phyloP scores from a whole-genome alignment of 2,329 filamentous ascomycete species.

The Gnomoniopsis smithogilvyi region DNA sequence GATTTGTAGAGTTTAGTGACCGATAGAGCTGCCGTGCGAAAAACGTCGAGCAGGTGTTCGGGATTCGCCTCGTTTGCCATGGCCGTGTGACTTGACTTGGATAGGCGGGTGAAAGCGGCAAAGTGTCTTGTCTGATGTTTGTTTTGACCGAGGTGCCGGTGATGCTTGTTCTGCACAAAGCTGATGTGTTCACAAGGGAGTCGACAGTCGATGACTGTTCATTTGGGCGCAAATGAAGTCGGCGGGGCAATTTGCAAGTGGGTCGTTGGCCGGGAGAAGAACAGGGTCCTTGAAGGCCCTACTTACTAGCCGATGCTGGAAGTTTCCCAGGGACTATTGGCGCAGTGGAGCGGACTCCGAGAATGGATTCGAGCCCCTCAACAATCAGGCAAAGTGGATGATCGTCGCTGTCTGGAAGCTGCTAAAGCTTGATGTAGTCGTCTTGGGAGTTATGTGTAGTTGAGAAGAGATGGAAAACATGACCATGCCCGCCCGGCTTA shows the following conservation, averaged over 20 bases:
- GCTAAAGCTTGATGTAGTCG: too few species aligned
- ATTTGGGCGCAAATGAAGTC: background rate
- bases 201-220: background rate
- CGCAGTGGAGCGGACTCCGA: too few species aligned
- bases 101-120: background rate
- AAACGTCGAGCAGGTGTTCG: slow-evolving; percentile 76
- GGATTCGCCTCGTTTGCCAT: slow-evolving; percentile 40
- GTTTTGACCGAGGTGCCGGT: background rate
- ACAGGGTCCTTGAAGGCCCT: background rate
- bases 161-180: background rate
- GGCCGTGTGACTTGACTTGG: slow-evolving; percentile 23
- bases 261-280: background rate
- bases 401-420: too few species aligned
- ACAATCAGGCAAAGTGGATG: too few species aligned
- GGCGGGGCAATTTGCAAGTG: background rate
- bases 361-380: too few species aligned
- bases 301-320: too few species aligned
- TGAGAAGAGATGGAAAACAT: too few species aligned
- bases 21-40: slow-evolving; percentile 87
- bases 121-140: background rate
- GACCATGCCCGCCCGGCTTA: too few species aligned
- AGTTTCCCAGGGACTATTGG: too few species aligned
- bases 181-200: background rate
- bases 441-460: too few species aligned
- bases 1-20: slow-evolving; percentile 97